A percentile compares a stretch with the other conserved stretches of the same genome.
These are phyloP conservation scores for Bondarzewia mesenterica DNA, from an alignment of 1,284 basidiomycete genomes.

Conservation along the genomic window DNA sequence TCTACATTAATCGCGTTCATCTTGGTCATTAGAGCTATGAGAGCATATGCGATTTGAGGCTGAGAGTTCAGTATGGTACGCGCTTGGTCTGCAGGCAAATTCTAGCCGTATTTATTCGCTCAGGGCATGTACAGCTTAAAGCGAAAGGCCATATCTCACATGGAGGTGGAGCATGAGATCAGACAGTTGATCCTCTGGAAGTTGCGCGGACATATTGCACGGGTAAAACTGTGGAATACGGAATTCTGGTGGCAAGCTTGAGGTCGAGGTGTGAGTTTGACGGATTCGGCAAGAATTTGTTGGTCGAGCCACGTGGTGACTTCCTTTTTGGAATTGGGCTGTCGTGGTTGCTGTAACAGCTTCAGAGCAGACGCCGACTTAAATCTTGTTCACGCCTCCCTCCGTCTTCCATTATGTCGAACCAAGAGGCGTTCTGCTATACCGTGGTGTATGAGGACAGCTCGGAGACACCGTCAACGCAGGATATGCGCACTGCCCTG, in stretches of 20 bases:
- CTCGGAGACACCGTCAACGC: conserved; percentile 69
- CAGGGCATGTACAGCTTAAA: conserved; percentile 2
- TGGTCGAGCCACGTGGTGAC: neutral
- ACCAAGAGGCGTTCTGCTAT: conserved; percentile 63
- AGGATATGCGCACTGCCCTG: conserved; percentile 81
- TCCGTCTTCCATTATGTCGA: conserved; percentile 11
- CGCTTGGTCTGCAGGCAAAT: conserved; percentile 65
- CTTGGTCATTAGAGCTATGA: conserved; percentile 67
- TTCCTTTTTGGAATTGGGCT: neutral
- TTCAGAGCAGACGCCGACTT: no score
- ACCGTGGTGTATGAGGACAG: conserved; percentile 80
- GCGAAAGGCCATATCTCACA: conserved; percentile 26
- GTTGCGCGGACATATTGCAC: conserved; percentile 11
- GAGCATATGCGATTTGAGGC: conserved; percentile 66
- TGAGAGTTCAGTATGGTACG: conserved; percentile 59
- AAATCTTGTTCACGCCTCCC: neutral
- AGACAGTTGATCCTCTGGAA: conserved; percentile 53
- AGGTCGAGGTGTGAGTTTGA: neutral
- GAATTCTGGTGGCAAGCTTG: neutral
- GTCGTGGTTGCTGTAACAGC: neutral
- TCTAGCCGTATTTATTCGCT: conserved; percentile 29
- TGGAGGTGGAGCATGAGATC: conserved; percentile 63
- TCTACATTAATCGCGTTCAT: conserved; percentile 67
- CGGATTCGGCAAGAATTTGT: neutral
- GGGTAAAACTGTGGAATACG: neutral